Percentiles rank a stretch among this genome's conserved stretches.
phyloP scores from a whole-genome alignment of 208 protist genomes.

The Crithidia sp. region DNA sequence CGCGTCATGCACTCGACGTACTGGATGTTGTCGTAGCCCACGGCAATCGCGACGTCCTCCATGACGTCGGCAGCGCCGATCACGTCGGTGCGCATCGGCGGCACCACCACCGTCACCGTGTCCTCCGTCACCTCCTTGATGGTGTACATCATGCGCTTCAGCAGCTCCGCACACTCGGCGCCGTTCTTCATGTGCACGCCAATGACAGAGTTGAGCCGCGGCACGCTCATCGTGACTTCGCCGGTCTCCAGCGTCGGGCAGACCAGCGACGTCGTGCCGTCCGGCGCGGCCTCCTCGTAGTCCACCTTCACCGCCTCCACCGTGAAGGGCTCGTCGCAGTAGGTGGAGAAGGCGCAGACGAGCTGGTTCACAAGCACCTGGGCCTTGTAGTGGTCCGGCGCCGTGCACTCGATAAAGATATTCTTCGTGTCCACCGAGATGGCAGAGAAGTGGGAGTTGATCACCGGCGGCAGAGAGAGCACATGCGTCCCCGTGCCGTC shows the following conservation, averaged over 20 bases:
- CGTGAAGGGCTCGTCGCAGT: slow-evolving; percentile 92
- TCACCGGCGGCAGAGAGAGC: slow-evolving; percentile 99
- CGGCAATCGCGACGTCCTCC: slow-evolving; percentile 98
- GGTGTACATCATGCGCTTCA: slow-evolving; percentile 94
- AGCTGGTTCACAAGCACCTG: slow-evolving; percentile 97
- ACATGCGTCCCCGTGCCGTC: slow-evolving; percentile 73
- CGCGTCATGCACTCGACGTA: slow-evolving; percentile 75
- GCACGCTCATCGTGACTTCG: slow-evolving; percentile 53
- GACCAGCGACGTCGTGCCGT: slow-evolving; percentile 66
- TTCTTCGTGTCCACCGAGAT: slow-evolving; percentile 97
- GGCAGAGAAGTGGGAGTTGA: slow-evolving; percentile 98
- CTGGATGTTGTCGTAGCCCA: slow-evolving; percentile 97
- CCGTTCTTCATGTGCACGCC: slow-evolving; percentile 84
- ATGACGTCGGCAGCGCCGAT: slow-evolving; percentile 97
- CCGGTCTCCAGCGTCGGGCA: slow-evolving; percentile 70
- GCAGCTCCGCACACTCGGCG: slow-evolving; percentile 75
- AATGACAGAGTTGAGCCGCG: slow-evolving; percentile 88
- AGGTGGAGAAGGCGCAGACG: slow-evolving; percentile 95
- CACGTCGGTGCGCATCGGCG: slow-evolving; percentile 95
- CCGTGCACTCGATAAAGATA: slow-evolving; percentile 99
- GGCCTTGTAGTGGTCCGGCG: slow-evolving; percentile 96
- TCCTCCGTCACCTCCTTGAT: slow-evolving; percentile 56
- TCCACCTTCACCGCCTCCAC: slow-evolving; percentile 88
- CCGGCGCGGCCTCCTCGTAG: slow-evolving; percentile 71
- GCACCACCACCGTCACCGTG: slow-evolving; percentile 83